These are phyloP conservation scores for Alternaria sp. DNA, from an alignment of 2,329 filamentous ascomycete species.

Conservation along the genomic window DNA sequence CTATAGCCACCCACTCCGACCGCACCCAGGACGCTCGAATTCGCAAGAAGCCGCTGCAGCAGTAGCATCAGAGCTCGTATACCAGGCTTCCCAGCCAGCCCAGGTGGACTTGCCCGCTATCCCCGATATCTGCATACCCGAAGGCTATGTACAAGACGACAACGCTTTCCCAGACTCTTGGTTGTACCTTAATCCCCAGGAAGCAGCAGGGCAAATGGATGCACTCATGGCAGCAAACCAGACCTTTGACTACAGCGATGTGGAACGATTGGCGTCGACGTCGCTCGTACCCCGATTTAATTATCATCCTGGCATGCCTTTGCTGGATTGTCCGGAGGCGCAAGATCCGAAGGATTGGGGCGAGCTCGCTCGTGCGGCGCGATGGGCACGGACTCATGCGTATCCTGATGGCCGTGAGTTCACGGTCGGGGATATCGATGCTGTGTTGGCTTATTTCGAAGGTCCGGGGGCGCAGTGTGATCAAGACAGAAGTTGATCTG, in stretches of 20 bases:
- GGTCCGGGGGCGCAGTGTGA: not conserved
- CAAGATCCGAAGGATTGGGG: not conserved
- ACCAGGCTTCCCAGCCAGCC: not conserved
- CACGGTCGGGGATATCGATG: not conserved
- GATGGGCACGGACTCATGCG: not conserved
- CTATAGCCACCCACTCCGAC: not conserved
- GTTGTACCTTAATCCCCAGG: not conserved
- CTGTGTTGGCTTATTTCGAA: not conserved
- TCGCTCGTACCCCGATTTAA: not conserved
- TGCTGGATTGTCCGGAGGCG: not conserved
- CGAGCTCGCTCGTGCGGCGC: not conserved
- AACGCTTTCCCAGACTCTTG: not conserved
- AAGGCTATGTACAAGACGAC: not conserved
- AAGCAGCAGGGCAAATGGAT: not conserved
- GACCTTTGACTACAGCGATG: not conserved
- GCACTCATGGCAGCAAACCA: conserved; percentile 4
- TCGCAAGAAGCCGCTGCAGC: conserved; percentile 2
- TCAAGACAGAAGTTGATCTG: not conserved
- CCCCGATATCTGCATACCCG: not conserved
- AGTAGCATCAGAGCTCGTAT: not conserved
- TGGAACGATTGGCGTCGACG: not conserved
- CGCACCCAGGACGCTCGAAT: not conserved
- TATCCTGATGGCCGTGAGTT: not conserved
- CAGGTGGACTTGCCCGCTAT: not conserved
- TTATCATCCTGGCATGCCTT: not conserved